A percentile compares a stretch with the other conserved stretches of the same genome.
These are phyloP conservation scores for Fonsecaea multimorphosa DNA, from an alignment of 2,329 filamentous ascomycete genomes.

Conservation along the genomic window DNA sequence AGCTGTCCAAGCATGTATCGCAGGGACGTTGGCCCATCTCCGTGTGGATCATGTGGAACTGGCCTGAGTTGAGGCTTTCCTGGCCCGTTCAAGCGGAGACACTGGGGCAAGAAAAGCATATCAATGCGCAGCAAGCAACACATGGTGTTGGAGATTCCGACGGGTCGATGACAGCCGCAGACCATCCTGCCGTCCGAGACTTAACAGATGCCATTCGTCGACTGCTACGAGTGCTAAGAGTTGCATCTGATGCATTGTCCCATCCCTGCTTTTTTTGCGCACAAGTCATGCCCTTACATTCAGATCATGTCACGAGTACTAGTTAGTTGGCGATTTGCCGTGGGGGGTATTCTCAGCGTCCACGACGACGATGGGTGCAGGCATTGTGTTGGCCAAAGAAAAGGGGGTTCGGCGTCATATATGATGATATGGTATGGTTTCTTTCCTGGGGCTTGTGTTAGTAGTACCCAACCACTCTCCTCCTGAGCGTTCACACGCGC, in stretches of 20 bases:
- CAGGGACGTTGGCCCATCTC: neutral
- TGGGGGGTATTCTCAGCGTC: too few relatives aligned
- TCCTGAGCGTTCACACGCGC: neutral
- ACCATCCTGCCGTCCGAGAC: neutral
- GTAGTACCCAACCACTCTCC: neutral
- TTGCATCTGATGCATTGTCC: too few relatives aligned
- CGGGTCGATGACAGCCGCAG: neutral
- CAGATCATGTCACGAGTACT: too few relatives aligned
- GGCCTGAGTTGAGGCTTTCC: neutral
- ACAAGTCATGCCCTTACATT: too few relatives aligned
- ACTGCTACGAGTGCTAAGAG: too few relatives aligned
- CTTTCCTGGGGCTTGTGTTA: neutral
- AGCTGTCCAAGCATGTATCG: constrained; percentile 1
- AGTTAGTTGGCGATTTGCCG: too few relatives aligned
- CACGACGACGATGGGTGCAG: too few relatives aligned
- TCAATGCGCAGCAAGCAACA: neutral
- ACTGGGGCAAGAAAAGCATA: neutral
- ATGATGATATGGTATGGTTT: too few relatives aligned
- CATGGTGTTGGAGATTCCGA: neutral
- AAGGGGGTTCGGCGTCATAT: neutral
- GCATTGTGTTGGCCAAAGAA: neutral
- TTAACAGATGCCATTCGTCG: neutral
- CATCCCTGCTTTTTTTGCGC: too few relatives aligned
- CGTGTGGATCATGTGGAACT: neutral
- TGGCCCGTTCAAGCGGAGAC: neutral